Base-by-base conservation (phyloP, 2,329 filamentous ascomycete species). In the Fusarium sp. region DNA sequence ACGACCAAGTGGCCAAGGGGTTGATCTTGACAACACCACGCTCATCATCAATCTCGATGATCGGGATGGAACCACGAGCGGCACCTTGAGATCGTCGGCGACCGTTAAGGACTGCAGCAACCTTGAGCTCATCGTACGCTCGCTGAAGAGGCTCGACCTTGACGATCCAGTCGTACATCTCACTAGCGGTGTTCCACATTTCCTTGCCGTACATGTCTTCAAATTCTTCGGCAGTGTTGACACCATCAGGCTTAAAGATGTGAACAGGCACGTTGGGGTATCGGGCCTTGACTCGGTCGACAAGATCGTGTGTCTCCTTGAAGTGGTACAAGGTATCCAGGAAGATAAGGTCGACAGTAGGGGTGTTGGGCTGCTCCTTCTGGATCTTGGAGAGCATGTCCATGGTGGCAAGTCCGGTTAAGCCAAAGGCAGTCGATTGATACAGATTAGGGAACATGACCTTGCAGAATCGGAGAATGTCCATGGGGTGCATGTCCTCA, bases 91-190 rank as follows among this genome's bases (percentile, higher is more conserved):
- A 97, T 73, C 93, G 90, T 68, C 96, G 90, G 63, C 96, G 93
- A 56, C 96, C 96, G 47, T 96, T 99, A 71, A 99, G 86, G 55
- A 98, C 93, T 56, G 96, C 96, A 61, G 92, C 91, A 60, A 98
- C 95, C 76, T 92, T 89, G 63, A 98, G 88, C 70, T 97, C 92
- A 20, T 90, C 86, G 82, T 98, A 98, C 9, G 96, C 94, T 67
- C 96, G 90, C 83, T 97, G 91, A 59, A 95, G 93, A 18, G 96
- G 96, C 85, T 99, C 96, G 51, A 99, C 96, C 86, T 99, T 99
- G 83, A 95, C 96, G 69, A 96, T 87, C 87, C 93, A 98, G 86
- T 99, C 96, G 83, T 99, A 99, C 77, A 95, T 88, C 77, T 98
- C 93, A 52, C 94, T 88, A 71, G 96, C 91, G 32, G 85, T 88